These are phyloP conservation scores for Fusarium tjaetaba DNA, from an alignment of 2,329 filamentous ascomycete genomes.

Conservation along the genomic window DNA sequence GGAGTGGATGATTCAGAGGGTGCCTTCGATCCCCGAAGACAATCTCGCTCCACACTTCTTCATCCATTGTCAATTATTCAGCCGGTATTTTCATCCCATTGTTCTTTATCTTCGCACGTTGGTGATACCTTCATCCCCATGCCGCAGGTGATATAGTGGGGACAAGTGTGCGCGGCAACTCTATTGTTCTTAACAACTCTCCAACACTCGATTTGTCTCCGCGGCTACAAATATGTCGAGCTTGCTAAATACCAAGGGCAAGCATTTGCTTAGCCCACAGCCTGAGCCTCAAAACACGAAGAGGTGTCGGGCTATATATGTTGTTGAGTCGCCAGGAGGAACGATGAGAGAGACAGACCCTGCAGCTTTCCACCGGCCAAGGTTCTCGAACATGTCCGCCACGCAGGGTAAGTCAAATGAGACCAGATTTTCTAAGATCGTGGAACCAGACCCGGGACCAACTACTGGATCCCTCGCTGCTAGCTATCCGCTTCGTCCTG, in stretches of 20 bases:
- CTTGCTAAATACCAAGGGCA: not conserved
- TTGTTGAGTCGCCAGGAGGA: conserved; percentile 30
- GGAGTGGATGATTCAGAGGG: not conserved
- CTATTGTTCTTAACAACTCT: not conserved
- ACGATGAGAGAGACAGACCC: conserved; percentile 23
- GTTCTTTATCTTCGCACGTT: not conserved
- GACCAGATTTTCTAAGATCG: not conserved
- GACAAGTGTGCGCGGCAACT: not conserved
- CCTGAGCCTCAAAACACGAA: conserved; percentile 2
- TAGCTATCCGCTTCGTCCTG: not conserved
- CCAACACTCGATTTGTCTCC: not conserved
- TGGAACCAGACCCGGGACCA: not conserved
- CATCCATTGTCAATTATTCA: not conserved
- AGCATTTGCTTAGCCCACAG: conserved; percentile 27
- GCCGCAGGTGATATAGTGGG: not conserved
- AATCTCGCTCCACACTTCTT: not conserved
- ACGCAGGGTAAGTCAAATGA: not conserved
- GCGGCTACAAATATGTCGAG: conserved; percentile 5
- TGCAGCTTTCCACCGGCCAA: not conserved
- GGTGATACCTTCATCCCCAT: not conserved
- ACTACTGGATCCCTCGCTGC: no score
- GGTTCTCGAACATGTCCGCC: not conserved
- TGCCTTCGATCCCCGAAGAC: not conserved
- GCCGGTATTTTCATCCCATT: not conserved
- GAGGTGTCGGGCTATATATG: conserved; percentile 9